Conservation (phyloP, 306 rosid species). For the Casuarina equisetifolia region DNA sequence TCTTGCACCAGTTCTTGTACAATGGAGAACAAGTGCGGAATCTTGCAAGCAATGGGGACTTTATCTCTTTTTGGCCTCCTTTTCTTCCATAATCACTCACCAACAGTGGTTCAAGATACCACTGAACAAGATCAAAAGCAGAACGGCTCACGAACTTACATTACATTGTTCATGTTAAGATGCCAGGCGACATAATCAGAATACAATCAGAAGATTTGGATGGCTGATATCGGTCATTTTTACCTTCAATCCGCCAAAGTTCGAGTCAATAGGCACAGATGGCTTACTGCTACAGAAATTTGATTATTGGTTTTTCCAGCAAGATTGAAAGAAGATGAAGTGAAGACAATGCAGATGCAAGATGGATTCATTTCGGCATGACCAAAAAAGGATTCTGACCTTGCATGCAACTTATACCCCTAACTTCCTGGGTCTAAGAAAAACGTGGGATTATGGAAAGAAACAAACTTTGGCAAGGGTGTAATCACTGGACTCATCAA, state of each 20-base stretch:
- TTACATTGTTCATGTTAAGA: conserved; percentile 55
- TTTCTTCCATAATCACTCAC: no score
- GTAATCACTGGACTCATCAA: conserved; percentile 69
- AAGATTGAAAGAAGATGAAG: conserved; percentile 53
- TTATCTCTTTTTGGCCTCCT: no score
- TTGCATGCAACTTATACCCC: conserved; percentile 75
- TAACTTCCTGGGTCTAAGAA: conserved; percentile 61
- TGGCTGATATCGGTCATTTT: conserved; percentile 54
- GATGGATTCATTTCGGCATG: conserved; percentile 52
- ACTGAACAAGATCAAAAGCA: no score
- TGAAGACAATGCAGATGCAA: conserved; percentile 40
- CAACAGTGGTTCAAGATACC: no score
- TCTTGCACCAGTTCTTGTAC: no score
- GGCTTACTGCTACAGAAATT: conserved; percentile 51
- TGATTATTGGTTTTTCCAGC: conserved; percentile 58
- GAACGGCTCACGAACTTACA: no score
- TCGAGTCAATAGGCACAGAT: conserved; percentile 21
- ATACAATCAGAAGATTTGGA: conserved; percentile 43
- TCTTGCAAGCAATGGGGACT: no score
- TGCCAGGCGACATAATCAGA: conserved; percentile 26
- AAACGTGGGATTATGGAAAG: conserved; percentile 58
- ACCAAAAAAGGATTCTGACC: conserved; percentile 41
- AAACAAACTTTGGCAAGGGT: conserved; percentile 54
- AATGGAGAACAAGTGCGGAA: no score
- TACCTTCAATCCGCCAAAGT: conserved; percentile 29